Evolutionary conservation across 208 protist genomes (phyloP), one percentile per base, ranked within the genome.

Genomic region (Crithidia fasciculata): DNA sequence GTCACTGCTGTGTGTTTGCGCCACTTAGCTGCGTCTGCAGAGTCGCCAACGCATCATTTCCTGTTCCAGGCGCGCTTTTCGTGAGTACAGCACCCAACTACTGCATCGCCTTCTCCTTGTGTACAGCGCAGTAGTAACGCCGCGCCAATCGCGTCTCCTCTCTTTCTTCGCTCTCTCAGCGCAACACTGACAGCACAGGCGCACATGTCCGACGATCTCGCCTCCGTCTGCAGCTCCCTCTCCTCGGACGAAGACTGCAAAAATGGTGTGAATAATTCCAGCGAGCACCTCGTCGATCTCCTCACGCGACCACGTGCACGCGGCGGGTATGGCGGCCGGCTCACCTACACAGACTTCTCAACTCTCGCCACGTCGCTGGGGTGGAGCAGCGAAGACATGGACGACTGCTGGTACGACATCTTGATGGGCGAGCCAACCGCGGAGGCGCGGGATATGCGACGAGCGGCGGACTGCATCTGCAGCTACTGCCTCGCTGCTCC

Each of bases 401-500:
- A 95, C 57, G 90, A 95, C 74, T 89, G 84, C 68, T 95, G 90
- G 90, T 95, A 91, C 67, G 87, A 92, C 60, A 87, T 92, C 53
- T 74, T 93, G 62, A 69, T 72, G 44, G 90, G 90, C 3, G 74
- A 78, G 19, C 80, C 85, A 10, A 50, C 60, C 15, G 65, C 77
- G 9, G 78, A 87, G 57, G 76, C 81, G 5, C 56, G 56, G 12
- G 81, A 88, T 47, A 82, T 92, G 76, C 15, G 57, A 6, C 85
- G 82, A 36, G 78, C 82, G 18, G 85, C 80, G 15, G 71, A 89
- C 19, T 84, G 80, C 55, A 67, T 95, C 43, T 68, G 77, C 74
- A 74, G 72, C 53, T 88, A 94, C 70, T 80, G 77, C 41, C 54
- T 79, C 53, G 60, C 69, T 39, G 71, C 54, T 13, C 67, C 62